Conservation (phyloP, 495 filamentous ascomycete species). For the Aspergillus diversus region DNA sequence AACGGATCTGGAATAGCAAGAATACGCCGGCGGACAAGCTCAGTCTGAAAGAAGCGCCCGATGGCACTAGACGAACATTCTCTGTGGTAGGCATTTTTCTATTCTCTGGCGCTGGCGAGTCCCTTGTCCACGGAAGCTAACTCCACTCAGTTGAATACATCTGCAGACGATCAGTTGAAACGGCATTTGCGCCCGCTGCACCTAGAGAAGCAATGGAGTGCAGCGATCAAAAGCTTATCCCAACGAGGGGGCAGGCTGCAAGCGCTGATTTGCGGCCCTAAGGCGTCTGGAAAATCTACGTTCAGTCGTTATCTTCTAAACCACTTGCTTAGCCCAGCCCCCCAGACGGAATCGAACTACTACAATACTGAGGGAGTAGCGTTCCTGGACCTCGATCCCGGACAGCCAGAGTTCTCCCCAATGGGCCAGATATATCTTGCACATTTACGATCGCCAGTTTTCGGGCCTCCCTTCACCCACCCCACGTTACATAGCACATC, state of each 20-base stretch:
- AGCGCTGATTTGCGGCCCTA: constrained; percentile 74
- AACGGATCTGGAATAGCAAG: constrained; percentile 71
- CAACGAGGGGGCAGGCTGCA: constrained; percentile 41
- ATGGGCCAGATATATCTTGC: constrained; percentile 78
- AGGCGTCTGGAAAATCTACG: constrained; percentile 85
- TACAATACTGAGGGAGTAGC: constrained; percentile 52
- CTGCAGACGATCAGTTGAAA: constrained; percentile 51
- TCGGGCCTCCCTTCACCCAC: constrained; percentile 78
- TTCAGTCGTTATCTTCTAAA: constrained; percentile 79
- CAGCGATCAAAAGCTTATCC: constrained; percentile 44
- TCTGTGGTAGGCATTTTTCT: constrained; percentile 42
- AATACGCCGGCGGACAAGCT: constrained; percentile 44
- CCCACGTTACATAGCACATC: constrained; percentile 46
- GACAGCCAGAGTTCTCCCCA: constrained; percentile 79
- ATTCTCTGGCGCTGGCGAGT: not conserved
- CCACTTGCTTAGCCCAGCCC: constrained; percentile 62
- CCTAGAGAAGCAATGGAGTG: constrained; percentile 66
- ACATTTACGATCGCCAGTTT: constrained; percentile 62
- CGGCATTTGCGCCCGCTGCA: constrained; percentile 62
- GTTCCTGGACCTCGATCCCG: constrained; percentile 81
- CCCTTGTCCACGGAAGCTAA: constrained; percentile 14
- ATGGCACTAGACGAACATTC: constrained; percentile 40
- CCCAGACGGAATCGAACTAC: constrained; percentile 38
- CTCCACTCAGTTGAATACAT: constrained; percentile 44
- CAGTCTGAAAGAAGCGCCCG: constrained; percentile 32